Evolutionary conservation across 495 filamentous ascomycete species (phyloP), one percentile per base, ranked within the genome.

Genomic region (Copromyces sp.): DNA sequence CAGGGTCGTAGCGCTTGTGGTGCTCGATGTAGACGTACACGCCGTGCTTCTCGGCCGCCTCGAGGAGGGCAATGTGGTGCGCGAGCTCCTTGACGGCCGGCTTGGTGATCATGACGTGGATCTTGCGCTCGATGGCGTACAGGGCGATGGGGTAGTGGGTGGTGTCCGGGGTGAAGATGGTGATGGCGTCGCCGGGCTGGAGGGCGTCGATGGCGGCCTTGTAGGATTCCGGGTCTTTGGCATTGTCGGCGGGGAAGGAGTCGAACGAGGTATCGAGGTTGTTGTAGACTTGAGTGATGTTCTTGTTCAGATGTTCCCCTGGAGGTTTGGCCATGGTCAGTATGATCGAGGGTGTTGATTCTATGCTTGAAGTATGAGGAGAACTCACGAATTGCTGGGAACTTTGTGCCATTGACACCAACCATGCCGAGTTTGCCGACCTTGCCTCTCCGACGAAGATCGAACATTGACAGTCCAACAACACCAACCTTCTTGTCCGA

Each of bases 1-100:
- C 93, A 1, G 94, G 94, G 80, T 97, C 94, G 81, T 89, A 98
- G 68, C 94, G 92, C 80, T 98, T 98, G 86, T 98, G 94, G 83
- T 98, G 94, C 84, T 98, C 94, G 79, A 98, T 86, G 84, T 92
- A 98, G 73, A 98, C 94, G 80, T 94, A 94, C 68, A 97, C 93
- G 71, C 89, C 88, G 78, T 92, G 84, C 74, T 92, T 91, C 74
- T 89, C 86, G 14, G 92, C 88, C 17, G 87, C 92, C 39, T 86
- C 87, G 53, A 96, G 82, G 14, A 98, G 89, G 2, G 87, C 80
- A 40, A 91, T 85, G 82, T 98, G 94, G 81, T 97, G 88, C 47
- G 84, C 85, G 14, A 98, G 89, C 3, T 88, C 87, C 81, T 97
- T 94, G 68, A 93, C 93, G 39, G 94, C 94, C n/a, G 94, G 94